A percentile compares a stretch with the other conserved stretches of the same genome.
Evolutionary conservation across 2,329 filamentous ascomycete species (phyloP).

Genomic region (Fusarium avenaceum): DNA sequence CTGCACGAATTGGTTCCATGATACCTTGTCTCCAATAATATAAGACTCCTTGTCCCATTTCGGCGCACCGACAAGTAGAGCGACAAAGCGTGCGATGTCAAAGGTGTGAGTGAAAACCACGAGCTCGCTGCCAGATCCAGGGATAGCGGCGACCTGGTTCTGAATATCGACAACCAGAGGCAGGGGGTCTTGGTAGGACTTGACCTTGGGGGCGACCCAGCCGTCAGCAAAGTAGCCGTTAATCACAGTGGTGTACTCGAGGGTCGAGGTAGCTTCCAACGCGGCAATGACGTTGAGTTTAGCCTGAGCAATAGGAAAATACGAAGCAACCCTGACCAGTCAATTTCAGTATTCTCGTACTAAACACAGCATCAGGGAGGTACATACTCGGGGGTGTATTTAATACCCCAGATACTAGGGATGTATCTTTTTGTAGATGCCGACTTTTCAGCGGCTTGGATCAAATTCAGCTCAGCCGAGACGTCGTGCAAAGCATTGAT

Average conservation of each 20-base stretch:
- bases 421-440: background rate
- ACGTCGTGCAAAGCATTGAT: background rate
- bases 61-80: accelerated
- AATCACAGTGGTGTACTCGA: background rate
- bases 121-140: background rate
- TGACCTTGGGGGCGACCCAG: background rate
- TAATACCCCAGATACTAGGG: background rate
- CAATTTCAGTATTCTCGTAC: too few species aligned
- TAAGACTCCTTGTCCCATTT: background rate
- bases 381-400: background rate
- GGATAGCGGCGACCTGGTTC: background rate
- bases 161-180: background rate
- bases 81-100: background rate
- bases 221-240: background rate
- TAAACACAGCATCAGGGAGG: too few species aligned
- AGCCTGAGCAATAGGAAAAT: background rate
- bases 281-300: background rate
- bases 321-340: background rate
- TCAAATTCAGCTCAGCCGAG: background rate
- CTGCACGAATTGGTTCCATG: slow-evolving; percentile 8
- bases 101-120: background rate
- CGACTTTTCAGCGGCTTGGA: background rate
- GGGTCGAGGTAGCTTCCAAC: background rate
- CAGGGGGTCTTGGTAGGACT: background rate
- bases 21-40: background rate